These are phyloP conservation scores for Ploettnerulaceae sp. DNA, from an alignment of 2,329 filamentous ascomycete genomes.

Conservation along the genomic window DNA sequence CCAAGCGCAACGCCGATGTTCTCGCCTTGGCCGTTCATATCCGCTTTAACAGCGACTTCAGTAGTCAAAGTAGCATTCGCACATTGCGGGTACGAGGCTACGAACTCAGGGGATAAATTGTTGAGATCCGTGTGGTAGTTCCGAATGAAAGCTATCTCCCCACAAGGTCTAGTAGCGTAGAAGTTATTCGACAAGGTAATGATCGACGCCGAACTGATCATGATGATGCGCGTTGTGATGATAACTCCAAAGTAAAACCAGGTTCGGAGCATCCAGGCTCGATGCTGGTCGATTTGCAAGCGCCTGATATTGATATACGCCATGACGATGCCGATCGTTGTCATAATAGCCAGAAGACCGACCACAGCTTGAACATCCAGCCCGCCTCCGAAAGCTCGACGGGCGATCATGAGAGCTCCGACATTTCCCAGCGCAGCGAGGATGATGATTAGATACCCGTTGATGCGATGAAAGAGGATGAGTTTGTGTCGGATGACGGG, in stretches of 20 bases:
- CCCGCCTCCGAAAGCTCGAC: constrained; percentile 49
- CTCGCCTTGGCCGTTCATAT: constrained; percentile 24
- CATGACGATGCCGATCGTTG: constrained; percentile 40
- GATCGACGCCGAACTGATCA: constrained; percentile 40
- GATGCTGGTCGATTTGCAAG: constrained; percentile 58
- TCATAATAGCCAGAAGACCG: constrained; percentile 42
- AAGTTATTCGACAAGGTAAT: constrained; percentile 37
- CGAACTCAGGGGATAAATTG: background rate
- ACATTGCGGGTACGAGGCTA: constrained; percentile 44
- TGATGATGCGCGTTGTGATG: constrained; percentile 47
- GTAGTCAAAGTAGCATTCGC: constrained; percentile 32
- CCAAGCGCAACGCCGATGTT: constrained; percentile 42
- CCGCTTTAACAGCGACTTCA: constrained; percentile 33
- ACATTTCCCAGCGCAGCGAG: constrained; percentile 43
- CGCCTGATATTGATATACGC: constrained; percentile 53
- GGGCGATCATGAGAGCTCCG: constrained; percentile 49
- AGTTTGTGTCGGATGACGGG: constrained; percentile 43
- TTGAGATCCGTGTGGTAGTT: background rate
- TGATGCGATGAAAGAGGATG: constrained; percentile 53
- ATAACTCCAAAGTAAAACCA: constrained; percentile 49
- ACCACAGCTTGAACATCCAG: constrained; percentile 44
- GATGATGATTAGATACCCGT: constrained; percentile 50
- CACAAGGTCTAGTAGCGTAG: constrained; percentile 40
- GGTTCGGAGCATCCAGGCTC: constrained; percentile 58
- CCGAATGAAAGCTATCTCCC: constrained; percentile 42